These are phyloP conservation scores for Pseudogymnoascus verrucosus DNA, from an alignment of 2,329 filamentous ascomycete species.

Conservation along the genomic window DNA sequence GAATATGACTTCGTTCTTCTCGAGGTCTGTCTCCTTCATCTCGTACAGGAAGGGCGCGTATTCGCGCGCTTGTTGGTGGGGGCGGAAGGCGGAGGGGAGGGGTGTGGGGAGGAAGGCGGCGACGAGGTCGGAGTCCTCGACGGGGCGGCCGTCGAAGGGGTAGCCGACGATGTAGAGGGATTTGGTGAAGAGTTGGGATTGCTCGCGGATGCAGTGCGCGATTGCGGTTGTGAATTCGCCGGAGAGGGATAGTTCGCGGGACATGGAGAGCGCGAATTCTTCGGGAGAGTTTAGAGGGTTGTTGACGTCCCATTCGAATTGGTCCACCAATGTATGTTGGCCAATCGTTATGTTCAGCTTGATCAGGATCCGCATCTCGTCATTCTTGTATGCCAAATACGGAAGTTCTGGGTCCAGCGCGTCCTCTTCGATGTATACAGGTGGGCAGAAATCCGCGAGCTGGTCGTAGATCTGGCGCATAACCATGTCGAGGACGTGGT, in stretches of 20 bases:
- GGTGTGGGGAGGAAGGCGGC: constrained; percentile 81
- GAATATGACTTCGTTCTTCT: constrained; percentile 85
- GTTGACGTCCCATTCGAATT: constrained; percentile 99
- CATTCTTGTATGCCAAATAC: constrained; percentile 93
- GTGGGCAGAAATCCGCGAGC: constrained; percentile 86
- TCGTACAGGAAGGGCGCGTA: constrained; percentile 92
- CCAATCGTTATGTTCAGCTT: constrained; percentile 98
- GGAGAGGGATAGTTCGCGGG: constrained; percentile 78
- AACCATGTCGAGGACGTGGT: constrained; percentile 54
- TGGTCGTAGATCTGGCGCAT: constrained; percentile 74
- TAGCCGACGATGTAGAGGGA: constrained; percentile 90
- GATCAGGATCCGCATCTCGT: constrained; percentile 94
- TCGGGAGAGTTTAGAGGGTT: constrained; percentile 90
- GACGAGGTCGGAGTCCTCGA: constrained; percentile 86
- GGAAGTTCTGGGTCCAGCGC: constrained; percentile 82
- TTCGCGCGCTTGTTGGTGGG: constrained; percentile 87
- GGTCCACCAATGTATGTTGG: constrained; percentile 85
- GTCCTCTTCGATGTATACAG: constrained; percentile 83
- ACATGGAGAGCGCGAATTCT: constrained; percentile 86
- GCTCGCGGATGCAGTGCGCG: constrained; percentile 94
- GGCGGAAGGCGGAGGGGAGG: constrained; percentile 73
- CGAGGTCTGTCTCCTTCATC: constrained; percentile 80
- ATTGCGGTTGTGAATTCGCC: constrained; percentile 97
- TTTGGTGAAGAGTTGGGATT: constrained; percentile 87
- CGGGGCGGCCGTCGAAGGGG: constrained; percentile 85